Evolutionary conservation across 2,329 filamentous ascomycete species (phyloP).

Genomic region (Coniochaeta sp.): DNA sequence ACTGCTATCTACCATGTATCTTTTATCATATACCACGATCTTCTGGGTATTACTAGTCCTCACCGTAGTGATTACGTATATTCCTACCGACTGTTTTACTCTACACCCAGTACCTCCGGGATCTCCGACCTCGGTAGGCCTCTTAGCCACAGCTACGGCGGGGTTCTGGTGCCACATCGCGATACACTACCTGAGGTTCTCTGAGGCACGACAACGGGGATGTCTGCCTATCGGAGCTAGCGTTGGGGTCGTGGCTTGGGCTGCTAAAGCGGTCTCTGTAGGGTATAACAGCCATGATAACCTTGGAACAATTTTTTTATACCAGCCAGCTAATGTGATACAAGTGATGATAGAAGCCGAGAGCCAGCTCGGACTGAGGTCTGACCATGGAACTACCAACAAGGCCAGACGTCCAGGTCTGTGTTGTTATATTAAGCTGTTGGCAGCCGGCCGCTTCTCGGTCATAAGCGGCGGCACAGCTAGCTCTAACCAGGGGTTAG

Average conservation of each 20-base stretch:
- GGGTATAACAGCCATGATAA: not conserved
- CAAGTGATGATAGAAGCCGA: not conserved
- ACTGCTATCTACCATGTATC: not conserved
- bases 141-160: not conserved
- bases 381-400: not conserved
- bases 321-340: not conserved
- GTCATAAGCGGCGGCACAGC: not conserved
- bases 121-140: not conserved
- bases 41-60: not conserved
- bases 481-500: no score
- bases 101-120: not conserved
- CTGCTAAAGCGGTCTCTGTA: not conserved
- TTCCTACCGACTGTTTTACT: not conserved
- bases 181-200: not conserved
- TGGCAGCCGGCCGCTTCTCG: not conserved
- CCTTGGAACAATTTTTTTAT: not conserved
- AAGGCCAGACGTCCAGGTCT: not conserved
- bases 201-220: not conserved
- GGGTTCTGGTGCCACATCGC: not conserved
- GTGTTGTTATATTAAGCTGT: not conserved
- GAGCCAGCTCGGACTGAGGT: not conserved
- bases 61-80: not conserved
- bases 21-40: not conserved
- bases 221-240: not conserved
- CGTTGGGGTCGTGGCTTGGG: not conserved